A percentile compares a stretch with the other conserved stretches of the same genome.
phyloP scores from a whole-genome alignment of 2,329 filamentous ascomycete species.

The Pleurostoma richardsiae region DNA sequence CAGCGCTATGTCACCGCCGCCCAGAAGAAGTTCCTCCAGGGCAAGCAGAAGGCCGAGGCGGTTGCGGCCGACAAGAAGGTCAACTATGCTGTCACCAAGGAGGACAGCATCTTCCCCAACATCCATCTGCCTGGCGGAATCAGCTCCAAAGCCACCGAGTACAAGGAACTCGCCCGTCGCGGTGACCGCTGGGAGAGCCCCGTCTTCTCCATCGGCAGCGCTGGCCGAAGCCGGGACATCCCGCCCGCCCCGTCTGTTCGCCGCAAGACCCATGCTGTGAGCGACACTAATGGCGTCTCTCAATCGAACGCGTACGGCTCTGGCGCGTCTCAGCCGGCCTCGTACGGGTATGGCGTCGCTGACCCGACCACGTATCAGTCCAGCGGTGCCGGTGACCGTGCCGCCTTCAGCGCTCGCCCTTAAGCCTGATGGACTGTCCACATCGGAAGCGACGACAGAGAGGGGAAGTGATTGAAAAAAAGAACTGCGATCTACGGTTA shows the following conservation, averaged over 20 bases:
- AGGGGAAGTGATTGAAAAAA: no score
- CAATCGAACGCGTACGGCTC: no score
- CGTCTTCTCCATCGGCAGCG: constrained; percentile 81
- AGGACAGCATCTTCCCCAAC: constrained; percentile 85
- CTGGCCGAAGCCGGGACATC: constrained; percentile 64
- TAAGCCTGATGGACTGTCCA: no score
- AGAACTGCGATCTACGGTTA: no score
- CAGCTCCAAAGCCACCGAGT: constrained; percentile 89
- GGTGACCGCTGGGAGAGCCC: constrained; percentile 94
- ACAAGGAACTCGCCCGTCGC: constrained; percentile 79
- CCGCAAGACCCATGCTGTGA: constrained; percentile 34
- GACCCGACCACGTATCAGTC: no score
- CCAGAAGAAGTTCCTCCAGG: constrained; percentile 68
- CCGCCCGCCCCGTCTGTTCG: constrained; percentile 52
- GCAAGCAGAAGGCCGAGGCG: constrained; percentile 70
- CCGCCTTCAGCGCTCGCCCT: no score
- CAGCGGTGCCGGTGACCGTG: no score
- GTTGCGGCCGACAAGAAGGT: constrained; percentile 62
- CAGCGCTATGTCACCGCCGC: constrained; percentile 73
- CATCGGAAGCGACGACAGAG: no score
- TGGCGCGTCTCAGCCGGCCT: constrained; percentile 1
- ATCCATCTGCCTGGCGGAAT: constrained; percentile 84
- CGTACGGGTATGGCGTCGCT: no score
- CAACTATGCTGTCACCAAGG: constrained; percentile 78
- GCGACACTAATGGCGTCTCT: neutral